Evolutionary conservation across 2,329 filamentous ascomycete genomes (phyloP).

Genomic region (Rasamsonia emersonii): DNA sequence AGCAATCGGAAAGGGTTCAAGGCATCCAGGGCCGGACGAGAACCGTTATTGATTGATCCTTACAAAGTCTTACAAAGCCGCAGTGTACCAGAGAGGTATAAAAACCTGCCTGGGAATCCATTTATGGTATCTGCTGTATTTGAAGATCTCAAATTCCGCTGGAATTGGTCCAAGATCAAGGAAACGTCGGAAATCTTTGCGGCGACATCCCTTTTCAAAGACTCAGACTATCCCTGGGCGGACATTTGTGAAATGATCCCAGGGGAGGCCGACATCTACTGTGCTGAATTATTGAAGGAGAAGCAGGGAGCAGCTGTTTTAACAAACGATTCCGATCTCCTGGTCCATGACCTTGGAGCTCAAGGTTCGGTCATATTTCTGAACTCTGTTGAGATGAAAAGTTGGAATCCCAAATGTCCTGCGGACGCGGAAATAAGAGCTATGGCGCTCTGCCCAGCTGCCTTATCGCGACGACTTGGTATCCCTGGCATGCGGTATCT

Average conservation of each 20-base stretch:
- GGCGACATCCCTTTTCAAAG: slow-evolving; percentile 20
- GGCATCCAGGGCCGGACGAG: slow-evolving; percentile 2
- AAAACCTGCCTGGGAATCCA: slow-evolving; percentile 44
- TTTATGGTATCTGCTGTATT: slow-evolving; percentile 73
- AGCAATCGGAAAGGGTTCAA: slow-evolving; percentile 22
- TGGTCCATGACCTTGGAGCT: slow-evolving; percentile 61
- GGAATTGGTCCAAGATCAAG: slow-evolving; percentile 20
- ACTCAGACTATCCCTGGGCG: slow-evolving; percentile 23
- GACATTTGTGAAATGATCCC: slow-evolving; percentile 53
- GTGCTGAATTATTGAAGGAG: slow-evolving; percentile 55
- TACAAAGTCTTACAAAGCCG: slow-evolving; percentile 20
- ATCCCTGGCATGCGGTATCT: slow-evolving; percentile 25
- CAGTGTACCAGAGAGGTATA: slow-evolving; percentile 17
- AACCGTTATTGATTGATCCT: slow-evolving; percentile 8
- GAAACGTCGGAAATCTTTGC: slow-evolving; percentile 9
- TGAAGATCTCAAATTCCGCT: slow-evolving; percentile 54
- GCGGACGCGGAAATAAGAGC: slow-evolving; percentile 18
- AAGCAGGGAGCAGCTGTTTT: slow-evolving; percentile 51
- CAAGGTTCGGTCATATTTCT: slow-evolving; percentile 60
- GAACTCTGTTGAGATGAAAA: slow-evolving; percentile 47
- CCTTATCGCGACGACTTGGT: slow-evolving; percentile 25
- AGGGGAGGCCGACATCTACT: slow-evolving; percentile 78
- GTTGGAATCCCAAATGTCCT: slow-evolving; percentile 9
- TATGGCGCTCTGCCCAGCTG: slow-evolving; percentile 29
- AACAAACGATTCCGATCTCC: slow-evolving; percentile 80